Evolutionary conservation across 2,329 filamentous ascomycete genomes (phyloP), one percentile per base, ranked within the genome.

Genomic region (Beauveria bassiana): DNA sequence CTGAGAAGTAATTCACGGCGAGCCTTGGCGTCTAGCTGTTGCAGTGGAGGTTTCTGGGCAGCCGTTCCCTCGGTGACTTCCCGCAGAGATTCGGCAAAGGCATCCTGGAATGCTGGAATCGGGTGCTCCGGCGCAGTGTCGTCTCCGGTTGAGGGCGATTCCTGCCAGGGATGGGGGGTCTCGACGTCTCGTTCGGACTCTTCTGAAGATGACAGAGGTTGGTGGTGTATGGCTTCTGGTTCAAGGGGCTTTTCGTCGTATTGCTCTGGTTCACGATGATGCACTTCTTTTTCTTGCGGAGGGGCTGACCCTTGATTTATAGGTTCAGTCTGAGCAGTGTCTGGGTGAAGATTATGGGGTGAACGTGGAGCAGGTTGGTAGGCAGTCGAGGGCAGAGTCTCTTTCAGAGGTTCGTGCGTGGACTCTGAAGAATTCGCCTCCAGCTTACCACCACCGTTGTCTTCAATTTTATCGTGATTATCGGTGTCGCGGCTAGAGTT

Each of bases 31-130:
- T 84, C 82, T 40, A 81, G 73, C 61, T 78, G 77, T 54, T 77
- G 78, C 62, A 81, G 74, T 70, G 80, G 83, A 0, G 82, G 82
- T 66, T 85, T 84, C 10, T 67, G 67, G 6, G 64, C 66, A 14
- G 74, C 74, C 3, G 74, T 72, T 12, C 74, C 77, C n/a, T 78
- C 76, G 16, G 84, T 84, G 40, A 87, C 87, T 70, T 95, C 91
- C 62, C 85, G 77, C 67, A 95, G 84, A 2, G 90, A 93, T 74
- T 95, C 91, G 67, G 89, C 86, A 71, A 96, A 95, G 64, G 91
- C 89, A 64, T 82, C 84, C 72, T 95, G 91, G 84, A 95, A 89
- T 34, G 83, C 82, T 18, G 84, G 77, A 57, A 95, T 87, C 7
- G 91, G 91, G 70, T 96, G 91, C 22, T 51, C 42, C 6, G 59